Conservation (phyloP, 306 rosid species). For the Echinosophora koreensis region DNA sequence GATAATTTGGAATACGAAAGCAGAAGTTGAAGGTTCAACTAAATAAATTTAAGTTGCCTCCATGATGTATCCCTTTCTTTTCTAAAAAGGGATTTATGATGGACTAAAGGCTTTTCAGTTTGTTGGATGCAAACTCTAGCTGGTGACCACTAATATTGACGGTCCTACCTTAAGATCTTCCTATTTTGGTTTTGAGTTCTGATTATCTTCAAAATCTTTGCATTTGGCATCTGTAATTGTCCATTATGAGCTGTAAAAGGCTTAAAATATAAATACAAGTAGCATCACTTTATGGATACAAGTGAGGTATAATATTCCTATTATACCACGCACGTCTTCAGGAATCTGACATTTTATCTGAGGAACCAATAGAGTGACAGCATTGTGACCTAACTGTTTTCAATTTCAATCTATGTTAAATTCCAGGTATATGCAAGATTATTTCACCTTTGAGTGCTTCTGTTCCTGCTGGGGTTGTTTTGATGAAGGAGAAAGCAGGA, state of each 20-base stretch:
- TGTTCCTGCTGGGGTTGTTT: conserved; percentile 93
- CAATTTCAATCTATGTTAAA: conserved; percentile 23
- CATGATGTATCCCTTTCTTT: conserved; percentile 20
- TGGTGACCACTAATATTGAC: not conserved
- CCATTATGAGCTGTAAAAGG: not conserved
- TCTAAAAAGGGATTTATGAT: conserved; percentile 3
- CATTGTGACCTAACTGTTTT: conserved; percentile 18
- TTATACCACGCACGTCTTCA: not conserved
- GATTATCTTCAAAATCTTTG: not conserved
- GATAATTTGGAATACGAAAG: conserved; percentile 30
- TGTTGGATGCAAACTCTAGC: not conserved
- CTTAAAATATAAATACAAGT: not conserved
- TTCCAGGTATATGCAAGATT: conserved; percentile 93
- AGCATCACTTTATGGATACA: not conserved
- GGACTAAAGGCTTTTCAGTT: not conserved
- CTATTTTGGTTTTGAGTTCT: not conserved
- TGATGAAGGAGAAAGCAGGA: conserved; percentile 90
- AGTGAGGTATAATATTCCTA: not conserved
- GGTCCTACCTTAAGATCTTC: not conserved
- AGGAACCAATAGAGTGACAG: conserved; percentile 6
- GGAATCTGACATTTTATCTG: not conserved
- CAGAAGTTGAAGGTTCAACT: not conserved
- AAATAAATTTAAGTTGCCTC: conserved; percentile 7
- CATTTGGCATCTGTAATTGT: not conserved
- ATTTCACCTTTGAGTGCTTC: conserved; percentile 90